Conservation (phyloP, 495 filamentous ascomycete species). For the Hypomontagnella submonticulosa region DNA sequence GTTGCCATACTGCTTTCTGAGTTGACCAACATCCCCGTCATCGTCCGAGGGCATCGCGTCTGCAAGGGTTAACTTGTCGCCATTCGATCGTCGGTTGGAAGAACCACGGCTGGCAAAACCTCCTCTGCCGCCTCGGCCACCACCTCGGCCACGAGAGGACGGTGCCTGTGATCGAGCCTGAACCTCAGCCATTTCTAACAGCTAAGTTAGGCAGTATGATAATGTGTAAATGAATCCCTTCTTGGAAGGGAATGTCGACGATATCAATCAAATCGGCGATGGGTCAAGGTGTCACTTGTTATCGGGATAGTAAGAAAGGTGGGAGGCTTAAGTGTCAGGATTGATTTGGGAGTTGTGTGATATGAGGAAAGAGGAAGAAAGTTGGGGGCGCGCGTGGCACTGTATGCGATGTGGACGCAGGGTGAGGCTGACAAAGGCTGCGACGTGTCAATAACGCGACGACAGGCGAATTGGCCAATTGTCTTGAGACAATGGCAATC, state of each 20-base stretch:
- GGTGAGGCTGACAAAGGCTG: slow-evolving; percentile 21
- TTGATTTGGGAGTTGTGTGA: slow-evolving; percentile 35
- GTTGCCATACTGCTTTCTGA: slow-evolving; percentile 84
- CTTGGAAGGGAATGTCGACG: slow-evolving; percentile 55
- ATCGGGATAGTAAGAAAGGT: slow-evolving; percentile 41
- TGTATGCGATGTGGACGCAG: slow-evolving; percentile 21
- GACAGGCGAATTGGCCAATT: slow-evolving; percentile 47
- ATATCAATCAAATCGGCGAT: slow-evolving; percentile 49
- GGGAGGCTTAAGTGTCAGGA: slow-evolving; percentile 25
- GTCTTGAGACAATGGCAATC: slow-evolving; percentile 46
- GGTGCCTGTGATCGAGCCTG: slow-evolving; percentile 73
- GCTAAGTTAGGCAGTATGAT: slow-evolving; percentile 45
- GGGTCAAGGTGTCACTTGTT: slow-evolving; percentile 45
- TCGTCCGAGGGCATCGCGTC: slow-evolving; percentile 73
- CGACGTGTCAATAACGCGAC: slow-evolving; percentile 41
- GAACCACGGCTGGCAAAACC: slow-evolving; percentile 77
- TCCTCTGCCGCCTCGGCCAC: slow-evolving; percentile 83
- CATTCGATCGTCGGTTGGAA: slow-evolving; percentile 71
- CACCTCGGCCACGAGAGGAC: slow-evolving; percentile 78
- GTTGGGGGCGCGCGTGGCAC: slow-evolving; percentile 33
- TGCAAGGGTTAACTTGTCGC: slow-evolving; percentile 67
- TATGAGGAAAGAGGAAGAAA: slow-evolving; percentile 14
- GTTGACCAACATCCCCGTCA: slow-evolving; percentile 87
- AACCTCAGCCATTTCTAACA: slow-evolving; percentile 88
- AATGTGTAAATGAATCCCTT: slow-evolving; percentile 58